phyloP scores from a whole-genome alignment of 2,329 filamentous ascomycete species.

The Tolypocladium inflatum region DNA sequence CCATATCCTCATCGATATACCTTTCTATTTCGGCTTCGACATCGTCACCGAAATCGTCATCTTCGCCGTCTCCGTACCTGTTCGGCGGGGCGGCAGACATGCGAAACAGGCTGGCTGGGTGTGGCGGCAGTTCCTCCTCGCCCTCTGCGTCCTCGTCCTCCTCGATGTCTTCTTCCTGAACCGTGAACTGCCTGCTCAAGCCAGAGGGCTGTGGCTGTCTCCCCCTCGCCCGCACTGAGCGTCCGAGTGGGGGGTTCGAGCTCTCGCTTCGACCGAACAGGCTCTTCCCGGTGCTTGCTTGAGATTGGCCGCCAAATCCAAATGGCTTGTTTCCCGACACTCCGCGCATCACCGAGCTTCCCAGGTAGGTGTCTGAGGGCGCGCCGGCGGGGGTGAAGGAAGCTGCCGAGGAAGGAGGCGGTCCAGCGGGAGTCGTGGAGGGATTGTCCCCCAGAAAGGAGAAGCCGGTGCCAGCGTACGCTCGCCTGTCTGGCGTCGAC shows the following conservation, averaged over 20 bases:
- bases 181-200: slow-evolving; percentile 34
- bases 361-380: slow-evolving; percentile 43
- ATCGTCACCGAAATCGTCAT: slow-evolving; percentile 18
- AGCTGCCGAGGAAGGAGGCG: slow-evolving; percentile 40
- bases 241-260: slow-evolving; percentile 35
- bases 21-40: slow-evolving; percentile 26
- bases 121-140: slow-evolving; percentile 23
- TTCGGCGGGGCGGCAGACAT: slow-evolving; percentile 10
- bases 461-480: slow-evolving; percentile 20
- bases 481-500: slow-evolving; percentile 37
- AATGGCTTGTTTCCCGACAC: slow-evolving; percentile 28
- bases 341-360: slow-evolving; percentile 42
- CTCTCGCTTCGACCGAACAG: slow-evolving; percentile 27
- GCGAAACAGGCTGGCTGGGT: slow-evolving; percentile 22
- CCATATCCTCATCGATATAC: slow-evolving; percentile 25
- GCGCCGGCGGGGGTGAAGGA: slow-evolving; percentile 49
- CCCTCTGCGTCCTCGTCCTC: slow-evolving; percentile 22
- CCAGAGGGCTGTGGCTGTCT: slow-evolving; percentile 42
- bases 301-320: slow-evolving; percentile 25
- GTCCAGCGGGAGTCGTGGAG: slow-evolving; percentile 43
- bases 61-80: slow-evolving; percentile 9
- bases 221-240: slow-evolving; percentile 32
- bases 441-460: slow-evolving; percentile 34
- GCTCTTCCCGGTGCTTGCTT: slow-evolving; percentile 20
- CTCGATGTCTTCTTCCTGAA: slow-evolving; percentile 21